A percentile compares a stretch with the other conserved stretches of the same genome.
These are phyloP conservation scores for Spathaspora sp. DNA, from an alignment of 1,139 yeast species.

Conservation along the genomic window DNA sequence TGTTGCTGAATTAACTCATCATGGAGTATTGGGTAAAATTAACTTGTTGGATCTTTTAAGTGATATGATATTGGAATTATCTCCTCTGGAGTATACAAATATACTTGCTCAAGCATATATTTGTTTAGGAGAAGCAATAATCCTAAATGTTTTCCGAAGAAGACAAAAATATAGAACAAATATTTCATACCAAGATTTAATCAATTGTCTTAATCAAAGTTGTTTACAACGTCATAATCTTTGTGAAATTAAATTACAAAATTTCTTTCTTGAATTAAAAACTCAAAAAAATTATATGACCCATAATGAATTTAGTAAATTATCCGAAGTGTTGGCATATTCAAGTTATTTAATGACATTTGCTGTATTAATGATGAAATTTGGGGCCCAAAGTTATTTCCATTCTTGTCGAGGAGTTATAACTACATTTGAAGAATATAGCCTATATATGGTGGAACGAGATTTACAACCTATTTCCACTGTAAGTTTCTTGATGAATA, in stretches of 20 bases:
- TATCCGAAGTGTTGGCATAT: slow-evolving; percentile 19
- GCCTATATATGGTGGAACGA: slow-evolving; percentile 11
- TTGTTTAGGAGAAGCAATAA: slow-evolving; percentile 21
- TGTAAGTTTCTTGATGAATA: slow-evolving; percentile 12
- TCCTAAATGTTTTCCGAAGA: slow-evolving; percentile 15
- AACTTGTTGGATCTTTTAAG: slow-evolving; percentile 15
- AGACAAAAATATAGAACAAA: slow-evolving; percentile 5
- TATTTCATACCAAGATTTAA: not conserved
- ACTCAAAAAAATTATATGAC: slow-evolving; percentile 1
- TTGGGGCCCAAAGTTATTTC: slow-evolving; percentile 21
- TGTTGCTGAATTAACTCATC: slow-evolving; percentile 13
- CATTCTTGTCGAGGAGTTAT: slow-evolving; percentile 18
- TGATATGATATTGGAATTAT: slow-evolving; percentile 9
- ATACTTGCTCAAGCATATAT: slow-evolving; percentile 12
- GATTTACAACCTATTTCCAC: slow-evolving; percentile 7
- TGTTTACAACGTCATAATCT: slow-evolving; percentile 19
- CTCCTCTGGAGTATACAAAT: not conserved
- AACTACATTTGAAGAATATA: slow-evolving; percentile 11
- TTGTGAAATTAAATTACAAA: slow-evolving; percentile 14
- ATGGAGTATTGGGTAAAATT: slow-evolving; percentile 14
- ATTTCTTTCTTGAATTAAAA: slow-evolving; percentile 9
- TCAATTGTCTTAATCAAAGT: slow-evolving; percentile 13
- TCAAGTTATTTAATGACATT: slow-evolving; percentile 19
- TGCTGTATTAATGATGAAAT: slow-evolving; percentile 20
- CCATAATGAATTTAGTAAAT: slow-evolving; percentile 10